phyloP scores from a whole-genome alignment of 176 grass and related monocot genomes.

The Musa itinerans region DNA sequence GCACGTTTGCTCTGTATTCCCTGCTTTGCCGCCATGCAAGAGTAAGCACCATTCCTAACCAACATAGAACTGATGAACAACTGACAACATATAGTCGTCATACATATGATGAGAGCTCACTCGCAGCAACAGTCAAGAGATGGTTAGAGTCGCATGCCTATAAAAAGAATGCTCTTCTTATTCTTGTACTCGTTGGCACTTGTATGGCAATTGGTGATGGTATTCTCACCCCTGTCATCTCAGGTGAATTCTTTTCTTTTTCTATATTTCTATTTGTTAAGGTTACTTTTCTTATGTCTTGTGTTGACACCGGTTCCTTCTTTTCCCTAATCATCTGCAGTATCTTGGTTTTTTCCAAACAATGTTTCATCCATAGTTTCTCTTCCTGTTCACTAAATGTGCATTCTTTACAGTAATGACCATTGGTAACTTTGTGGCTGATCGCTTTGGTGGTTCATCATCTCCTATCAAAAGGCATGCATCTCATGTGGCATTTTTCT shows the following conservation, averaged over 20 bases:
- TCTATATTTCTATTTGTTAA: background rate
- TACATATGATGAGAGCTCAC: slow-evolving; percentile 77
- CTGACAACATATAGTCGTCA: slow-evolving; percentile 90
- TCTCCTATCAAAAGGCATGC: background rate
- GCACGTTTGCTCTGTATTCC: slow-evolving; percentile 98
- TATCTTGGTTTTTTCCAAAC: background rate
- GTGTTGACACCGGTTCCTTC: background rate
- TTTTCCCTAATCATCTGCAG: background rate
- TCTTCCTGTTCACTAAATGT: background rate
- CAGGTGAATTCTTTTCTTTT: slow-evolving; percentile 39
- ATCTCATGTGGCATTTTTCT: background rate
- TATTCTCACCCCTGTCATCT: slow-evolving; percentile 97
- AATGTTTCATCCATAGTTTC: background rate
- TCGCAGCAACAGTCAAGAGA: slow-evolving; percentile 72
- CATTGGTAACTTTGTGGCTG: background rate
- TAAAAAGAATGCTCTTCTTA: slow-evolving; percentile 81
- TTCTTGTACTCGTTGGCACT: slow-evolving; percentile 91
- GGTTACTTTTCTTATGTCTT: background rate
- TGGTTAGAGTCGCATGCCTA: slow-evolving; percentile 78
- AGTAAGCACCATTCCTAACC: slow-evolving; percentile 93
- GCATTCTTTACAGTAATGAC: background rate
- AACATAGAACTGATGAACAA: slow-evolving; percentile 87
- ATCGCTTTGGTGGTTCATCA: background rate
- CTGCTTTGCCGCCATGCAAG: slow-evolving; percentile 92
- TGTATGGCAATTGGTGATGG: slow-evolving; percentile 99